These are phyloP conservation scores for Eucalyptus marginata DNA, from an alignment of 345 rosid species.

Conservation along the genomic window DNA sequence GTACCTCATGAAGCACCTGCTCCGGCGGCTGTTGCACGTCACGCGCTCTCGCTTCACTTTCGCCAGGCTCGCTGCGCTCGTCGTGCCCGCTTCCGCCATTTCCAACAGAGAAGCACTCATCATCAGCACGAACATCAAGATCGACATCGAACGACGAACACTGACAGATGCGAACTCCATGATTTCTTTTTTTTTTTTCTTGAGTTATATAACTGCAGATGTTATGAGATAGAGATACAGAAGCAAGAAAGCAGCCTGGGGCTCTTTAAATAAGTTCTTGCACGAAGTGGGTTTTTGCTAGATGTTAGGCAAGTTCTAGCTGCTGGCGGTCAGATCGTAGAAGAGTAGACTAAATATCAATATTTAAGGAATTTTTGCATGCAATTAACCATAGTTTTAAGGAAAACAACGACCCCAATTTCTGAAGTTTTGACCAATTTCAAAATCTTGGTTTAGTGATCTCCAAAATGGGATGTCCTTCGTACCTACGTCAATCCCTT, in stretches of 20 bases:
- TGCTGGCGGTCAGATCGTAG: not conserved
- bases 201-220: not conserved
- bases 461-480: not conserved
- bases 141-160: not conserved
- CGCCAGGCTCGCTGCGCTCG: accelerated
- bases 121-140: not conserved
- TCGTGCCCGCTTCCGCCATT: not conserved
- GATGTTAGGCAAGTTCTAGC: not conserved
- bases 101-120: not conserved
- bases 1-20: not conserved
- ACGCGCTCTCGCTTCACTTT: not conserved
- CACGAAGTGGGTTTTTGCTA: not conserved
- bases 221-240: not conserved
- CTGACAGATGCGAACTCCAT: not conserved
- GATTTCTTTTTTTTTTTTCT: not conserved
- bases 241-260: not conserved
- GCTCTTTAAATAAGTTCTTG: not conserved
- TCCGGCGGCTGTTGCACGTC: not conserved
- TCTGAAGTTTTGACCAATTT: not conserved
- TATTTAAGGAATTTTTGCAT: not conserved
- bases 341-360: not conserved
- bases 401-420: not conserved
- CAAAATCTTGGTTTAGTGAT: not conserved
- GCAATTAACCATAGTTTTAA: not conserved
- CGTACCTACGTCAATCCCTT: not conserved